These are phyloP conservation scores for Neurospora terricola DNA, from an alignment of 495 filamentous ascomycete species.

Conservation along the genomic window DNA sequence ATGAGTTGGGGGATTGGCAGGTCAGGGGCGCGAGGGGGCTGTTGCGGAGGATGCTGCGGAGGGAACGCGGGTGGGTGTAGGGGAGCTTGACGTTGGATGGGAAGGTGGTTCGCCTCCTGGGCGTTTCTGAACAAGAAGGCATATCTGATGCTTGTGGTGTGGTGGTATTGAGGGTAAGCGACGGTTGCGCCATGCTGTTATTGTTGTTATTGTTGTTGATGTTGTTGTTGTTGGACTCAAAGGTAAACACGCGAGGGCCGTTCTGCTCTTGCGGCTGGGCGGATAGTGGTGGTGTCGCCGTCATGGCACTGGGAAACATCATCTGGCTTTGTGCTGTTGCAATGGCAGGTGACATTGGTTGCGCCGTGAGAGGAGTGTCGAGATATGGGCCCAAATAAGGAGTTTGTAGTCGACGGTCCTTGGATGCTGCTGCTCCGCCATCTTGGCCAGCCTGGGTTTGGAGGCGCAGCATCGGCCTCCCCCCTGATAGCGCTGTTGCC, in stretches of 20 bases:
- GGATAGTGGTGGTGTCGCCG: slow-evolving; percentile 40
- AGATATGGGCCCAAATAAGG: slow-evolving; percentile 33
- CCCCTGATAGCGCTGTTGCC: slow-evolving; percentile 26
- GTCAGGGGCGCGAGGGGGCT: slow-evolving; percentile 49
- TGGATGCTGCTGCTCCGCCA: slow-evolving; percentile 5
- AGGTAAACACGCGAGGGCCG: slow-evolving; percentile 28
- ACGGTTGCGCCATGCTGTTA: not conserved
- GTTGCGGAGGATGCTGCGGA: slow-evolving; percentile 70
- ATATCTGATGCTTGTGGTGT: not conserved
- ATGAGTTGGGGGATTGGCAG: slow-evolving; percentile 34
- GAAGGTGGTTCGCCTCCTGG: slow-evolving; percentile 31
- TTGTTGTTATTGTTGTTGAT: not conserved
- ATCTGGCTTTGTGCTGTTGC: slow-evolving; percentile 24
- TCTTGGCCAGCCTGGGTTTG: slow-evolving; percentile 28
- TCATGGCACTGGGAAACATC: slow-evolving; percentile 36
- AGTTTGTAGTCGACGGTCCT: slow-evolving; percentile 23
- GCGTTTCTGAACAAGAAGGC: slow-evolving; percentile 17
- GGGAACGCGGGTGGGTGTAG: slow-evolving; percentile 54
- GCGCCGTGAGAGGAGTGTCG: slow-evolving; percentile 35
- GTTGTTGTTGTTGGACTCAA: slow-evolving; percentile 11
- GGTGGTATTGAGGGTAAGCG: not conserved
- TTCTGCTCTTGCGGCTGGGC: slow-evolving; percentile 32
- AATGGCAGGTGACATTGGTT: slow-evolving; percentile 31
- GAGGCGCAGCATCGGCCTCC: slow-evolving; percentile 34
- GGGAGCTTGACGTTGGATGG: slow-evolving; percentile 29